A percentile compares a stretch with the other conserved stretches of the same genome.
Evolutionary conservation across 2,329 filamentous ascomycete species (phyloP).

Genomic region (Colletotrichum musicola): DNA sequence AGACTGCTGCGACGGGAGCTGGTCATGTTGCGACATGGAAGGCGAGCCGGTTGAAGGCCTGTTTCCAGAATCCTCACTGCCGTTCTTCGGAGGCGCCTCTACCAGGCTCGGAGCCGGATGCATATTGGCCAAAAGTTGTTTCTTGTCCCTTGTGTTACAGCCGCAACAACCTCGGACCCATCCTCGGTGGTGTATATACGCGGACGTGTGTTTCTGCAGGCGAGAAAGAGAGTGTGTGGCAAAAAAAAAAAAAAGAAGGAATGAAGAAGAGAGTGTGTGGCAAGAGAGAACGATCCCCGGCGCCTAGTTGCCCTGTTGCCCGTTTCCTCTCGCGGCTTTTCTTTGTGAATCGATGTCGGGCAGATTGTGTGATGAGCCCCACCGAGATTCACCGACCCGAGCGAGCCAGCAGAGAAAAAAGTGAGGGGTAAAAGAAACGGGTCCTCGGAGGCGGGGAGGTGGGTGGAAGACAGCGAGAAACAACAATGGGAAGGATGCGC

Average conservation of each 20-base stretch:
- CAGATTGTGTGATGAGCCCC: conserved; percentile 40
- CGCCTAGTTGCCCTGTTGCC: conserved; percentile 15
- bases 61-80: conserved; percentile 41
- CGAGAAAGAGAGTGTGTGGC: conserved; percentile 3
- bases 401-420: conserved; percentile 33
- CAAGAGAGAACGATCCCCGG: background rate
- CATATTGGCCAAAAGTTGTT: conserved; percentile 47
- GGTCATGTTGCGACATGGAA: conserved; percentile 38
- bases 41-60: conserved; percentile 38
- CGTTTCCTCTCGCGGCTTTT: conserved; percentile 29
- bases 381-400: conserved; percentile 42
- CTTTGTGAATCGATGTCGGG: conserved; percentile 36
- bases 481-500: conserved; percentile 20
- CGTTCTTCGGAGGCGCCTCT: conserved; percentile 47
- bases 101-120: conserved; percentile 55
- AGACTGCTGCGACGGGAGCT: conserved; percentile 36
- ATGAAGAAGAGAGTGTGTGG: conserved; percentile 16
- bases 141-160: conserved; percentile 36
- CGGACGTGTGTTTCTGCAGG: conserved; percentile 16
- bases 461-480: conserved; percentile 8
- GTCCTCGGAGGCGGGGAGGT: conserved; percentile 28
- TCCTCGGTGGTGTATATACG: conserved; percentile 20
- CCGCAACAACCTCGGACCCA: conserved; percentile 36
- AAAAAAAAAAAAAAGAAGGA: conserved; percentile 14
- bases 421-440: conserved; percentile 40